These are phyloP conservation scores for Tricholoma terreum DNA, from an alignment of 768 basidiomycete species.

Conservation along the genomic window DNA sequence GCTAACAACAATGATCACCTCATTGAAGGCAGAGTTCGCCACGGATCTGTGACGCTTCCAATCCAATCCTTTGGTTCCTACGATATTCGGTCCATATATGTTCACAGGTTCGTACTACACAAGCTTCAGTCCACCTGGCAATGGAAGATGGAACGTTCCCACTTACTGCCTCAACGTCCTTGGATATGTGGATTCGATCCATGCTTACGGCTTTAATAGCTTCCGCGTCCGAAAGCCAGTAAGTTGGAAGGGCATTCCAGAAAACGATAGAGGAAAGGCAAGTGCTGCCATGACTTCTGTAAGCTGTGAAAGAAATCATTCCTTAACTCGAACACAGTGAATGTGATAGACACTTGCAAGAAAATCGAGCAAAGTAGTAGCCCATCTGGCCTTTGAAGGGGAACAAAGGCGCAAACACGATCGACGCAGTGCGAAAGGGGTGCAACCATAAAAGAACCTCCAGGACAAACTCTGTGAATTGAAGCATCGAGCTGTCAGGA, in stretches of 20 bases:
- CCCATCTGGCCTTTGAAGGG: conserved; percentile 34
- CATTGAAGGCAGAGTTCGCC: conserved; percentile 49
- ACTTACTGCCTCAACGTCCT: conserved; percentile 35
- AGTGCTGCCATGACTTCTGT: conserved; percentile 37
- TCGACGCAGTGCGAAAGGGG: conserved; percentile 27
- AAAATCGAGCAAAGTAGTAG: conserved; percentile 32
- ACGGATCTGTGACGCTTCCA: conserved; percentile 47
- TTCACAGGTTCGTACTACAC: conserved; percentile 38
- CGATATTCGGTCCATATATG: conserved; percentile 43
- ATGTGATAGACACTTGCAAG: conserved; percentile 23
- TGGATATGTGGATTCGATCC: conserved; percentile 35
- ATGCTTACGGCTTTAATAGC: conserved; percentile 34
- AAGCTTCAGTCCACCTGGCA: neutral
- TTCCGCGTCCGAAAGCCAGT: conserved; percentile 45
- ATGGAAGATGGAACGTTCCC: neutral
- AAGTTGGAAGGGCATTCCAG: conserved; percentile 25
- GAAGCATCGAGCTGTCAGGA: neutral
- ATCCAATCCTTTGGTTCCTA: conserved; percentile 39
- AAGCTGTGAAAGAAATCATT: conserved; percentile 23
- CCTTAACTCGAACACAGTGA: too few relatives aligned
- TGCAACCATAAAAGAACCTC: conserved; percentile 22
- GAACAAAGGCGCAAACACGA: conserved; percentile 28
- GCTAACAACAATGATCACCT: conserved; percentile 26
- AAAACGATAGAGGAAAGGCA: conserved; percentile 34
- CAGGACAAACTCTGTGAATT: conserved; percentile 15